phyloP scores from a whole-genome alignment of 192 early-diverging fungal species.

The Entophlyctis helioformis region DNA sequence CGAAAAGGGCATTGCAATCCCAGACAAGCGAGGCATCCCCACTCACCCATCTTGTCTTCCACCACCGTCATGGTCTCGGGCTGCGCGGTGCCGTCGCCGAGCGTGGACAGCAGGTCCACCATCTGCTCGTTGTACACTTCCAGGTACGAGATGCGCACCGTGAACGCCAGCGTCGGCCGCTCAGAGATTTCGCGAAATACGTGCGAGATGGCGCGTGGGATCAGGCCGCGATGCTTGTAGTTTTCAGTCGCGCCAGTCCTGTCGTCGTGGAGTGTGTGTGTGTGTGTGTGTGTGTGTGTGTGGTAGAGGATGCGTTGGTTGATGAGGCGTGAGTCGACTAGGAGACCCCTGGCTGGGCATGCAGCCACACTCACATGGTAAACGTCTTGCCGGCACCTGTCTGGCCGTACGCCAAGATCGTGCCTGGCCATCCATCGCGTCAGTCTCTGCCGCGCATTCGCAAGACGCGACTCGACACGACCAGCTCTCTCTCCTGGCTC shows the following conservation, averaged over 20 bases:
- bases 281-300: too few species aligned
- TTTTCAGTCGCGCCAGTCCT: conserved; percentile 55
- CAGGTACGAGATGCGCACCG: conserved; percentile 36
- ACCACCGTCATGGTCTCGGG: conserved; percentile 28
- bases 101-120: conserved; percentile 31
- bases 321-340: too few species aligned
- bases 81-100: conserved; percentile 4
- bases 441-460: too few species aligned
- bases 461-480: too few species aligned
- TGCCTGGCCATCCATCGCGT: conserved; percentile 10
- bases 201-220: conserved; percentile 44
- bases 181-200: conserved; percentile 40
- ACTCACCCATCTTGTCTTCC: conserved; percentile 41
- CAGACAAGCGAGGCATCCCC: too few species aligned
- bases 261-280: not conserved
- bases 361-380: conserved; percentile 40
- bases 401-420: conserved; percentile 46
- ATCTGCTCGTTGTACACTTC: conserved; percentile 55
- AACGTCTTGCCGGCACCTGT: conserved; percentile 53
- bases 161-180: conserved; percentile 38
- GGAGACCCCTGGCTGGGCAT: too few species aligned
- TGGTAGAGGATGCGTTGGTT: too few species aligned
- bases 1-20: too few species aligned
- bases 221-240: conserved; percentile 51
- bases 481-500: not conserved